Conservation (phyloP, 2,329 filamentous ascomycete genomes). For the Coniella vitis region DNA sequence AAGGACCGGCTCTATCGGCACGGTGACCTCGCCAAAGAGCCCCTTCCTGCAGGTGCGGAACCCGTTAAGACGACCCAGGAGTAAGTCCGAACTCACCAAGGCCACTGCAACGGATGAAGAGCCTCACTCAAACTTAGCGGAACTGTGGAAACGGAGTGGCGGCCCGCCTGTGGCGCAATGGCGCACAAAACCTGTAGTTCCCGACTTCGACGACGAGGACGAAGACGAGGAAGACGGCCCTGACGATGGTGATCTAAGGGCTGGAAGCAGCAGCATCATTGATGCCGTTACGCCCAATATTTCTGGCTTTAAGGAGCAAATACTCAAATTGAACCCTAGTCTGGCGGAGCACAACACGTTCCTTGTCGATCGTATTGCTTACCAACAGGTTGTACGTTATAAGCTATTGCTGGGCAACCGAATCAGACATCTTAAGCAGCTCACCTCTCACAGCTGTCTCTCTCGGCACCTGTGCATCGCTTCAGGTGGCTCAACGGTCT, state of each 20-base stretch:
- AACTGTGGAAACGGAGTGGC: conserved; percentile 45
- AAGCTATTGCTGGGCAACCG: conserved; percentile 66
- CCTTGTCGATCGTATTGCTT: conserved; percentile 73
- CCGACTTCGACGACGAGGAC: conserved; percentile 35
- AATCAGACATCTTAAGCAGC: conserved; percentile 60
- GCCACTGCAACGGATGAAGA: conserved; percentile 27
- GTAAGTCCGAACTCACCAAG: conserved; percentile 47
- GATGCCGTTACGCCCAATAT: conserved; percentile 65
- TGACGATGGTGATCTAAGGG: conserved; percentile 55
- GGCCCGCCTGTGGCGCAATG: conserved; percentile 47
- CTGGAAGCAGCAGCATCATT: conserved; percentile 54
- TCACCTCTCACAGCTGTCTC: conserved; percentile 48
- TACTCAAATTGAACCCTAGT: conserved; percentile 66
- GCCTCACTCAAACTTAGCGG: conserved; percentile 39
- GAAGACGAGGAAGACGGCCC: conserved; percentile 40
- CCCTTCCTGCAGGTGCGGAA: conserved; percentile 42
- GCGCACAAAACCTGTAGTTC: conserved; percentile 26
- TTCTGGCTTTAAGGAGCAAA: conserved; percentile 70
- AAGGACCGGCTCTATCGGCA: conserved; percentile 54
- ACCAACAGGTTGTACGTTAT: conserved; percentile 74
- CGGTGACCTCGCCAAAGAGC: conserved; percentile 46
- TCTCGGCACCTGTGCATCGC: conserved; percentile 58
- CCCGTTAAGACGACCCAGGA: conserved; percentile 44
- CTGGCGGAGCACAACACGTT: conserved; percentile 49
- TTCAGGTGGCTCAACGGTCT: conserved; percentile 57